Evolutionary conservation across 1,139 yeast species (phyloP).

Genomic region (Pichia sp.): DNA sequence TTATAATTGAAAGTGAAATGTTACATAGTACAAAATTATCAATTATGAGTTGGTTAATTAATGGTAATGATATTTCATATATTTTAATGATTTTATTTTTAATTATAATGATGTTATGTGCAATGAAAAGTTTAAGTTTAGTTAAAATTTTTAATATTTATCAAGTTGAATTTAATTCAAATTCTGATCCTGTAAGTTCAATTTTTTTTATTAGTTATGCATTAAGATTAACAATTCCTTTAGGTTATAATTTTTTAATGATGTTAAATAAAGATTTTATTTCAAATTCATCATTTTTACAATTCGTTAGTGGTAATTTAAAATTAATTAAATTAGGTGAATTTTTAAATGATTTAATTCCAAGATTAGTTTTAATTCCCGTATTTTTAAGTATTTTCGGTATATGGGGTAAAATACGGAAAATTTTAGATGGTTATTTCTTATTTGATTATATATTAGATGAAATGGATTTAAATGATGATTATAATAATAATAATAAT

Average conservation of each 20-base stretch:
- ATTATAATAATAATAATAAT: slow-evolving; percentile 15
- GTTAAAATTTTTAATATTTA: slow-evolving; percentile 70
- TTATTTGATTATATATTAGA: slow-evolving; percentile 41
- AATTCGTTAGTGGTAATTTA: slow-evolving; percentile 68
- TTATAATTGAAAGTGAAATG: slow-evolving; percentile 66
- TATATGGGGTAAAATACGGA: slow-evolving; percentile 56
- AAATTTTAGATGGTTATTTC: slow-evolving; percentile 26
- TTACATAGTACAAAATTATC: slow-evolving; percentile 66
- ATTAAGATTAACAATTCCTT: slow-evolving; percentile 76
- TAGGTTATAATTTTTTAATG: slow-evolving; percentile 72
- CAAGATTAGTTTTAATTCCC: slow-evolving; percentile 66
- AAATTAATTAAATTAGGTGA: slow-evolving; percentile 71
- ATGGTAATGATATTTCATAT: too few species aligned
- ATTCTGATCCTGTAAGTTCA: slow-evolving; percentile 70
- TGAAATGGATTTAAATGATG: slow-evolving; percentile 27
- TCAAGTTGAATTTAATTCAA: slow-evolving; percentile 56
- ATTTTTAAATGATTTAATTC: slow-evolving; percentile 66
- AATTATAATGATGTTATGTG: too few species aligned
- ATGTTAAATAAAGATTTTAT: slow-evolving; percentile 39
- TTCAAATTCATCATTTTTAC: slow-evolving; percentile 39
- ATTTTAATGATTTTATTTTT: too few species aligned
- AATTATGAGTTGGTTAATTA: too few species aligned
- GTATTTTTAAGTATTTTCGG: slow-evolving; percentile 56
- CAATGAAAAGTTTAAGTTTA: slow-evolving; percentile 61
- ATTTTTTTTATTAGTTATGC: slow-evolving; percentile 77